These are phyloP conservation scores for Rubia occidens DNA, from an alignment of 305 asterid genomes.

Conservation along the genomic window DNA sequence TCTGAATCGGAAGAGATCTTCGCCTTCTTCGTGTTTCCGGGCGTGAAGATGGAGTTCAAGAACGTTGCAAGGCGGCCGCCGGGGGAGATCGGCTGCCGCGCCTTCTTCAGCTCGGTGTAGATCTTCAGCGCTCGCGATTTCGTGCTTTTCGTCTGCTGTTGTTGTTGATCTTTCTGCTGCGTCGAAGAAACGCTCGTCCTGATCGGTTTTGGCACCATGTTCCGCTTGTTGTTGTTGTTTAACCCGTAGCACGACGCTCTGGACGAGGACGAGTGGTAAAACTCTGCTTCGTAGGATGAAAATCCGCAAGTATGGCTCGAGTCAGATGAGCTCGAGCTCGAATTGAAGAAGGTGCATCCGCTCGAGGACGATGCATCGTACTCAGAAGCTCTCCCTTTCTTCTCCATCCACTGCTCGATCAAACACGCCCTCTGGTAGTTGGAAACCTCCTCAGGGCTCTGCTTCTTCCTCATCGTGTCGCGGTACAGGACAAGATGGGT, in stretches of 20 bases:
- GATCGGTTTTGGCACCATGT: constrained; percentile 31
- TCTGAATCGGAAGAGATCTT: constrained; percentile 28
- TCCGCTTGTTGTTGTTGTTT: constrained; percentile 48
- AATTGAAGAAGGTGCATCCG: constrained; percentile 19
- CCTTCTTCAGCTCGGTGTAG: constrained; percentile 76
- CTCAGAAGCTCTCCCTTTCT: constrained; percentile 36
- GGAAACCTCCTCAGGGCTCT: constrained; percentile 40
- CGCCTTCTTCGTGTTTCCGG: constrained; percentile 45
- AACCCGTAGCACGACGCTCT: constrained; percentile 29
- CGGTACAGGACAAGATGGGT: constrained; percentile 17
- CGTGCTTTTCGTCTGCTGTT: constrained; percentile 35
- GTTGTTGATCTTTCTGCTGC: constrained; percentile 7
- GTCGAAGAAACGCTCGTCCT: constrained; percentile 31
- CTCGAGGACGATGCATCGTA: constrained; percentile 14
- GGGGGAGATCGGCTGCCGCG: constrained; percentile 85
- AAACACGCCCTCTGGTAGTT: constrained; percentile 52
- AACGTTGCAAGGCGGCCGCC: constrained; percentile 72
- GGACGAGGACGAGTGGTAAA: constrained; percentile 18
- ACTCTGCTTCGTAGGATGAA: constrained; percentile 52
- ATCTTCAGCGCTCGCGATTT: constrained; percentile 69
- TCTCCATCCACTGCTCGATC: constrained; percentile 93
- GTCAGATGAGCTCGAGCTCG: constrained; percentile 68
- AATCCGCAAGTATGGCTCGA: constrained; percentile 46
- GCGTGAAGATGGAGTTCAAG: constrained; percentile 59
- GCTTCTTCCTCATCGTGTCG: constrained; percentile 42